Evolutionary conservation across 129 eudicot genomes (phyloP), one percentile per base, ranked within the genome.

Genomic region (Scalesia atractyloides): DNA sequence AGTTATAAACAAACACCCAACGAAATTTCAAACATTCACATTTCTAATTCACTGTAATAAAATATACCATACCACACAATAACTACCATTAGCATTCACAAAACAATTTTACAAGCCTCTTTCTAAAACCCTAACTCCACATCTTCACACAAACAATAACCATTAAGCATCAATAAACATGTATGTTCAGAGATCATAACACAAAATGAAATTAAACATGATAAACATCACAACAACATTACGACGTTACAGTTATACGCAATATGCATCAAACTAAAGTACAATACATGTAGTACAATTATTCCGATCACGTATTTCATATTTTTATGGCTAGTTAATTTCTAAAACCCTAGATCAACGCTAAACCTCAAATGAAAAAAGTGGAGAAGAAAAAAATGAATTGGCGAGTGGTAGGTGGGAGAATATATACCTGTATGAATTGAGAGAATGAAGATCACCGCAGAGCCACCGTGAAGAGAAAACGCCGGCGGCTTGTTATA

Each of bases 341-440:
- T 36, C 63, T 76, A 69, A 60, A 69, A 77, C 81, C 76, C 76
- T 77, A 68, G 64, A 77, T 69, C 54, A 69, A 68, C 34, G 80
- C 48, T 67, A 68, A 68, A 69, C 75, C 75, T 76, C 64, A 7
- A 2, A 46, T 11, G 80, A 68, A 44, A 50, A 24, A 54, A 66
- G 15, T 11, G 37, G 16, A 44, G 43, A 44, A 64, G 34, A 13
- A 5, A 12, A 58, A n/a, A 18, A 46, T 46, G 16, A 67, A 43
- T 15, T 14, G 6, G 30, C 9, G 19, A 47, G 4, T 30, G 22
- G 54, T 34, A 19, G 59, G 22, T 16, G 33, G 51, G 53, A 57
- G 39, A 33, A 53, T 71, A 78, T 77, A 8, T 41, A 9, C 34
- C 72, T 63, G 60, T 60, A n/a, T 11, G 58, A 26, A 53, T n/a